Conservation (phyloP, 768 basidiomycete genomes). For the Heimioporus sp. region DNA sequence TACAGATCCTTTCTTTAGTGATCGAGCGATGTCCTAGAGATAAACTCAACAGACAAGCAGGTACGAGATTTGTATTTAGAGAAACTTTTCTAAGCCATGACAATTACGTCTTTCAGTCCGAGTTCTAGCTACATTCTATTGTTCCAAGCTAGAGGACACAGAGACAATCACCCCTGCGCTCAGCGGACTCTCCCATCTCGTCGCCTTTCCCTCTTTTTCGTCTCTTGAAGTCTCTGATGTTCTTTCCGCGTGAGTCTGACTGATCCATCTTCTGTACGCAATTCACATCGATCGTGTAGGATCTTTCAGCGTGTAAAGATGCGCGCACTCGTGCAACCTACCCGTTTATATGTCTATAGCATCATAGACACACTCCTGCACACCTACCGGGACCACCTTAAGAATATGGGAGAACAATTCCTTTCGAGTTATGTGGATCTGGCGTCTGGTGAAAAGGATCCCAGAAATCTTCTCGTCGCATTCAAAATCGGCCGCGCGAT, state of each 20-base stretch:
- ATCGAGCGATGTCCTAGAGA: conserved; percentile 58
- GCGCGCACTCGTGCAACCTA: conserved; percentile 78
- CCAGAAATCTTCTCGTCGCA: conserved; percentile 85
- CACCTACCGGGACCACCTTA: conserved; percentile 50
- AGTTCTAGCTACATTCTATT: conserved; percentile 80
- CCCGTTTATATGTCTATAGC: conserved; percentile 75
- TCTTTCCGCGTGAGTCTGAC: conserved; percentile 50
- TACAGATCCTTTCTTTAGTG: conserved; percentile 77
- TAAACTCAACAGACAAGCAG: conserved; percentile 75
- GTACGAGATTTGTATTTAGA: conserved; percentile 42
- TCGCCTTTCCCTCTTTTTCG: conserved; percentile 59
- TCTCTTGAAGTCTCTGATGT: conserved; percentile 63
- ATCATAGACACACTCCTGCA: conserved; percentile 67
- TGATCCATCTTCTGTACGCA: not conserved
- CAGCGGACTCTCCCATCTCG: conserved; percentile 68
- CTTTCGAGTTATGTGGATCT: conserved; percentile 70
- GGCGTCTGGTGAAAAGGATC: conserved; percentile 97
- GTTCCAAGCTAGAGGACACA: conserved; percentile 81
- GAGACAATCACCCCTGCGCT: conserved; percentile 83
- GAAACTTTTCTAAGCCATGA: not conserved
- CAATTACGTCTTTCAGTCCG: conserved; percentile 51
- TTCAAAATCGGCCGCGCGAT: conserved; percentile 89
- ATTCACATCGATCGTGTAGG: conserved; percentile 37
- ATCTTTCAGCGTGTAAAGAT: conserved; percentile 78
- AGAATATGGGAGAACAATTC: conserved; percentile 70